These are phyloP conservation scores for Pseudodiploospora longispora DNA, from an alignment of 2,329 filamentous ascomycete genomes.

Conservation along the genomic window DNA sequence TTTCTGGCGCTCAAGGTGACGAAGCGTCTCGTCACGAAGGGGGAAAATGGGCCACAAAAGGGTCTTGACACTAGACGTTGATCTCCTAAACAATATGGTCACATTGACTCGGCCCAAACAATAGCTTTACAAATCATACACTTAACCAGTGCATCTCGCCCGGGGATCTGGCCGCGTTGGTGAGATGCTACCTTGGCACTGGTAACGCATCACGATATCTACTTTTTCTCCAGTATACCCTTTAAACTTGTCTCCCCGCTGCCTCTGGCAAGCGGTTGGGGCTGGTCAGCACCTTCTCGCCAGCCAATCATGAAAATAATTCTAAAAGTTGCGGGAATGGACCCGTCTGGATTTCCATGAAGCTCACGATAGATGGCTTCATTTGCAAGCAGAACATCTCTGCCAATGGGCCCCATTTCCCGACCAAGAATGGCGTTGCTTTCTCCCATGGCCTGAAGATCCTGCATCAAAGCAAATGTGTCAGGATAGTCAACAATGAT, in stretches of 20 bases:
- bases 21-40: neutral
- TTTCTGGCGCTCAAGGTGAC: neutral
- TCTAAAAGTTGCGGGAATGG: slow-evolving; percentile 82
- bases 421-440: slow-evolving; percentile 81
- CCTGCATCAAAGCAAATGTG: slow-evolving; percentile 83
- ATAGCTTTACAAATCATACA: too few species aligned
- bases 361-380: slow-evolving; percentile 84
- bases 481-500: slow-evolving; percentile 92
- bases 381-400: slow-evolving; percentile 78
- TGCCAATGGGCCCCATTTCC: slow-evolving; percentile 67
- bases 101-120: too few species aligned
- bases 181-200: too few species aligned
- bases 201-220: slow-evolving; percentile 3
- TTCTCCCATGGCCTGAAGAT: slow-evolving; percentile 95
- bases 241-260: slow-evolving; percentile 84
- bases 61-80: too few species aligned
- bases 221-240: slow-evolving; percentile 56
- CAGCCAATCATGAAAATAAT: slow-evolving; percentile 99
- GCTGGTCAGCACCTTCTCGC: slow-evolving; percentile 76
- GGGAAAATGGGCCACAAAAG: neutral
- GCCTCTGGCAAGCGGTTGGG: slow-evolving; percentile 71
- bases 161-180: too few species aligned
- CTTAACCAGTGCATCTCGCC: too few species aligned
- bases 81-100: too few species aligned
- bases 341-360: slow-evolving; percentile 73